Percentiles rank a stretch among this genome's conserved stretches.
Conservation (phyloP, 257 asterid species). For the Parsonsia alboflavescens region DNA sequence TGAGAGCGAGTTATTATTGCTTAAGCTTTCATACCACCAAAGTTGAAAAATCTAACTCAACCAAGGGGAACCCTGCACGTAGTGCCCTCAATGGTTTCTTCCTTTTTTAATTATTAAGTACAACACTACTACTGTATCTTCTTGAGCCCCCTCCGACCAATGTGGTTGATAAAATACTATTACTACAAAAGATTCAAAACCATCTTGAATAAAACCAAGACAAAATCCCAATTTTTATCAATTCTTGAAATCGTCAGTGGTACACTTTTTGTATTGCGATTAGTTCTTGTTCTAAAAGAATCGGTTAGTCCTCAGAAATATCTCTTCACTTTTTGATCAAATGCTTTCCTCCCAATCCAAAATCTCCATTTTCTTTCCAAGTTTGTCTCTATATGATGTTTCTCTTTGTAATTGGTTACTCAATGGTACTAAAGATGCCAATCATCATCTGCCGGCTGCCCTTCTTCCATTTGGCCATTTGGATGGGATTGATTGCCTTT, state of each 20-base stretch:
- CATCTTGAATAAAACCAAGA: too few relatives aligned
- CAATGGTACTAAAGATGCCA: slow-evolving; percentile 25
- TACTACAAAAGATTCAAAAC: too few relatives aligned
- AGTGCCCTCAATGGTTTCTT: slow-evolving; percentile 6
- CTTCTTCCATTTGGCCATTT: slow-evolving; percentile 31
- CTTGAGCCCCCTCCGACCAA: neutral
- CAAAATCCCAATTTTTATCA: neutral
- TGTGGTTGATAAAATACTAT: neutral
- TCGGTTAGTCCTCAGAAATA: neutral
- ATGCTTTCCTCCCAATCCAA: neutral
- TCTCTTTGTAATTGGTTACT: slow-evolving; percentile 30
- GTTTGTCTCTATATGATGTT: slow-evolving; percentile 13
- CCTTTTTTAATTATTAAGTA: too few relatives aligned
- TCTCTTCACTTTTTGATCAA: neutral
- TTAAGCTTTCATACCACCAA: slow-evolving; percentile 7
- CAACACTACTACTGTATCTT: slow-evolving; percentile 7
- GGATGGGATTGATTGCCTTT: neutral
- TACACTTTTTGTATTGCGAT: neutral
- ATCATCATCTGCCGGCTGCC: slow-evolving; percentile 37
- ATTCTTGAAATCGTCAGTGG: neutral
- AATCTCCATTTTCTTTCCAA: neutral
- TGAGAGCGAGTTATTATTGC: neutral
- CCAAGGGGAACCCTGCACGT: slow-evolving; percentile 39
- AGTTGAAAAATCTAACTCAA: neutral
- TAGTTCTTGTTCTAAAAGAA: too few relatives aligned